These are phyloP conservation scores for Spironucleus salmonicida DNA, from an alignment of 208 protist species.

Conservation along the genomic window DNA sequence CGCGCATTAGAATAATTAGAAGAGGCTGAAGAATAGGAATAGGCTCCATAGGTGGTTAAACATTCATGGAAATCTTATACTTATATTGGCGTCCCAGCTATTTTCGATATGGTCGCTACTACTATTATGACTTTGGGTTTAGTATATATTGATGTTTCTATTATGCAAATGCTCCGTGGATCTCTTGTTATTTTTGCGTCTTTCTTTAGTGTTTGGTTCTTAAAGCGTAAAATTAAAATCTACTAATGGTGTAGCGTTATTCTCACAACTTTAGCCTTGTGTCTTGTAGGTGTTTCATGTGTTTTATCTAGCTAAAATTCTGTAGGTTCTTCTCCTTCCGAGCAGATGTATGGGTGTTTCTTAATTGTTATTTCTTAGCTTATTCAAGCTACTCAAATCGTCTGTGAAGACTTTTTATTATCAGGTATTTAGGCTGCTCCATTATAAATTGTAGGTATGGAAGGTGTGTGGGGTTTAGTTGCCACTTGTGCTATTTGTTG, in stretches of 20 bases:
- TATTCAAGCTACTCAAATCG: constrained; percentile 63
- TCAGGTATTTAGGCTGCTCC: constrained; percentile 55
- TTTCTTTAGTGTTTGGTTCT: constrained; percentile 60
- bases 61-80: neutral
- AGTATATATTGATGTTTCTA: constrained; percentile 60
- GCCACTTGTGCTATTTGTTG: constrained; percentile 54
- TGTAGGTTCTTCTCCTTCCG: neutral
- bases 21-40: too few relatives aligned
- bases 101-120: constrained; percentile 59
- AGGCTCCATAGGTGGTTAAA: neutral
- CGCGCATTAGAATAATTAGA: neutral
- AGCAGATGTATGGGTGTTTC: constrained; percentile 53
- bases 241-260: constrained; percentile 55
- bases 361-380: constrained; percentile 63
- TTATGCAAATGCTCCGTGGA: constrained; percentile 71
- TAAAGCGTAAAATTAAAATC: constrained; percentile 50
- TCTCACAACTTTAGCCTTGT: constrained; percentile 51
- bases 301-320: constrained; percentile 41
- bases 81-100: constrained; percentile 28
- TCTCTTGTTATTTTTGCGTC: constrained; percentile 63
- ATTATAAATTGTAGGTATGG: constrained; percentile 63
- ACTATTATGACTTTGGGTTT: constrained; percentile 65
- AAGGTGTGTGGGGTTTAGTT: constrained; percentile 63
- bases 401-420: constrained; percentile 63
- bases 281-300: constrained; percentile 57